Evolutionary conservation across 129 eudicot species (phyloP), one percentile per base, ranked within the genome.

Genomic region (Chrysanthemum lavandulifolium): DNA sequence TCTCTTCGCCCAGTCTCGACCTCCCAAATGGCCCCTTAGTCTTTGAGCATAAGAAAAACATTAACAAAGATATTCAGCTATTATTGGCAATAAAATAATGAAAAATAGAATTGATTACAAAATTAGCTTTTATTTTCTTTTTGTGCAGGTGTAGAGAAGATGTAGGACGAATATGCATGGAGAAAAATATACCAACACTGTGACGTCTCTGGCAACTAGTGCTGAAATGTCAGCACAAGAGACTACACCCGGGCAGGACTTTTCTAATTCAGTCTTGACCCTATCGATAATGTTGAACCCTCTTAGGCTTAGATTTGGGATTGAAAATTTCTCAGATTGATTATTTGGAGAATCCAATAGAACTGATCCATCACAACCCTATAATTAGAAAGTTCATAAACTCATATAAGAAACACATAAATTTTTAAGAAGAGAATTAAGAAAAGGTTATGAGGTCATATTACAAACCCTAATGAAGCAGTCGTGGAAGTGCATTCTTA

Each of bases 1-100:
- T 91, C 97, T 74, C 90, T 82, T 78, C 97, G 79, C 33, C 97
- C 95, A 1, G 87, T 83, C 29, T 81, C 89, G 2, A 91, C 95
- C 16, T 72, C 50, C 91, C 91, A 91, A 19, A 68, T 52, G 88
- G 87, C 36, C 97, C 97, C 11, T 75, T 81, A 2, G 78, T 76
- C 95, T 91, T 66, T 67, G 5, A 75, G 27, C 16, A 85, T 58
- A 10, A 21, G 47, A 13, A 45, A 65, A 9, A 10, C 5, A 40
- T 40, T 2, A 65, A 50, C 10, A 10, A 33, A 47, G 10, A 27
- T 61, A 61, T 11, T 27, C 13, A 9, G 57, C 43, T 55, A 27
- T n/a, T 6, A 73, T 61, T 13, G 11, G 12, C 23, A 43, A 65
- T 36, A 15, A 65, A 31, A 13, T 31, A 31, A 3, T 31, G 36